These are phyloP conservation scores for Magnolia kwangsiensis DNA, from an alignment of 164 flowering plant genomes.

Conservation along the genomic window DNA sequence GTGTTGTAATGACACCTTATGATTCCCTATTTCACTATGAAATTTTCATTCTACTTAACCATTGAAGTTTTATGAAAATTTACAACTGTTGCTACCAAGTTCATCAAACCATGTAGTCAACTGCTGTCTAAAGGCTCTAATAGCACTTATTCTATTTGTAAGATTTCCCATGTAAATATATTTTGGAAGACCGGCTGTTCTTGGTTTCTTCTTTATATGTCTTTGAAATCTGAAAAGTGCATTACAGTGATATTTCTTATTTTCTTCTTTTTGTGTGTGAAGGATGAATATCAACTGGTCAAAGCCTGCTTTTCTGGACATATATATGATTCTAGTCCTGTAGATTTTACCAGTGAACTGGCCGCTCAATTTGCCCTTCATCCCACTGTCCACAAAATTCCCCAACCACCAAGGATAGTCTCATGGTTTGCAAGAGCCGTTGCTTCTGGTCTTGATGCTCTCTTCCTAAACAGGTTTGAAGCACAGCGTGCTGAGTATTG, in stretches of 20 bases:
- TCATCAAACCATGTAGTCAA: background rate
- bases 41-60: background rate
- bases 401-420: slow-evolving; percentile 60
- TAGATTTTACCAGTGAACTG: slow-evolving; percentile 83
- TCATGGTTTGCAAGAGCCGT: slow-evolving; percentile 73
- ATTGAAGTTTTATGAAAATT: no score
- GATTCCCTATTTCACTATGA: background rate
- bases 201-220: background rate
- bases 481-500: slow-evolving; percentile 94
- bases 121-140: background rate
- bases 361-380: slow-evolving; percentile 71
- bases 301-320: slow-evolving; percentile 69
- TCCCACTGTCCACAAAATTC: slow-evolving; percentile 55
- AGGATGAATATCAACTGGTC: slow-evolving; percentile 69
- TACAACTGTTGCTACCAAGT: background rate
- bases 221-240: background rate
- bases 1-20: background rate
- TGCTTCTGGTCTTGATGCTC: slow-evolving; percentile 67
- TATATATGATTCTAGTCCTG: slow-evolving; percentile 87
- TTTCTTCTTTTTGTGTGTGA: slow-evolving; percentile 27
- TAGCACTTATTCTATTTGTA: background rate
- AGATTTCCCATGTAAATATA: background rate
- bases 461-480: slow-evolving; percentile 77
- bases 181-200: background rate
- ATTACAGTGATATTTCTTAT: background rate